Conservation (phyloP, 1,139 yeast genomes). For the Saccharomyces hybrid region DNA sequence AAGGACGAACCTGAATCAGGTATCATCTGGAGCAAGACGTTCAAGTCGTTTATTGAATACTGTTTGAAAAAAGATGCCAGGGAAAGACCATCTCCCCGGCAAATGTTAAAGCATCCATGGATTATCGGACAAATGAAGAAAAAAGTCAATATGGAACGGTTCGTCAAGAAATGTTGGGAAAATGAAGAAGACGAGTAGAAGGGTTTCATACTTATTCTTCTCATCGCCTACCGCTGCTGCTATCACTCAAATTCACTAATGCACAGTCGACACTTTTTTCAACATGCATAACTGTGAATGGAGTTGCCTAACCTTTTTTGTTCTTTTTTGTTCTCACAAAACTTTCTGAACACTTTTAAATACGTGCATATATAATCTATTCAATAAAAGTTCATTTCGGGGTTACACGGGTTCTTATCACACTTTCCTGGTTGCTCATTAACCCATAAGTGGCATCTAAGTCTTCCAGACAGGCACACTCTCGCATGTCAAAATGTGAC, state of each 20-base stretch:
- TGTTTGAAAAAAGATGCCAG: constrained; percentile 74
- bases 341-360: not conserved
- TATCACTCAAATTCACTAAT: not conserved
- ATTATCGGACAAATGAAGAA: constrained; percentile 61
- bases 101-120: constrained; percentile 91
- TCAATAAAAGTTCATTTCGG: not conserved
- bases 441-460: not conserved
- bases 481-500: not conserved
- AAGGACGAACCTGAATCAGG: constrained; percentile 70
- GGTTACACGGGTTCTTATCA: not conserved
- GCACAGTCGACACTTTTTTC: not conserved
- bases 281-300: not conserved
- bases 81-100: constrained; percentile 84
- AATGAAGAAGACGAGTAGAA: constrained; percentile 6
- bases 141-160: constrained; percentile 77
- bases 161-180: constrained; percentile 75
- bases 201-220: not conserved
- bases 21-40: constrained; percentile 73
- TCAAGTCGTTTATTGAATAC: constrained; percentile 71
- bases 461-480: not conserved
- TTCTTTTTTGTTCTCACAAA: not conserved
- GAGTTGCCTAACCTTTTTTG: not conserved
- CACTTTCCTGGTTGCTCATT: not conserved
- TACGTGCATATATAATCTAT: not conserved
- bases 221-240: not conserved